Conservation (phyloP, 257 asterid species). For the Solanum pinnatisectum region DNA sequence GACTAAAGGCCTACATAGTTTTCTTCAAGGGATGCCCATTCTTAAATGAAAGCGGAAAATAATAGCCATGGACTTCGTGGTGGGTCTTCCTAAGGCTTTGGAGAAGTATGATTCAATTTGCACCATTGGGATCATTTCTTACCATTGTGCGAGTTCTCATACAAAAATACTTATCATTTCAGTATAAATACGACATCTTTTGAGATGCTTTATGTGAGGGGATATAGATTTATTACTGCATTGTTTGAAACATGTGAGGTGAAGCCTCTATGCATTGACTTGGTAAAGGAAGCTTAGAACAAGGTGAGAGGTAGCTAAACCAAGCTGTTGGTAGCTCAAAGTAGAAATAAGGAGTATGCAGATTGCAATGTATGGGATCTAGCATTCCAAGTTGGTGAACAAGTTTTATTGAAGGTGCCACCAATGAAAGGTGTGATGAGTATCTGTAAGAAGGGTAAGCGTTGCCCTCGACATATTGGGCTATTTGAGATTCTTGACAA, state of each 20-base stretch:
- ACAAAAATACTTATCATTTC: not conserved
- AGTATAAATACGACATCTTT: not conserved
- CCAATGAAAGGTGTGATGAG: not conserved
- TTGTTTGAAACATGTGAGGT: not conserved
- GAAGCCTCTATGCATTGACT: not conserved
- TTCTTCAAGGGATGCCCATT: not conserved
- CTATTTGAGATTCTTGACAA: not conserved
- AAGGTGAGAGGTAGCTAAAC: not conserved
- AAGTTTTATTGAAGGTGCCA: not conserved
- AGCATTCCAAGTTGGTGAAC: not conserved
- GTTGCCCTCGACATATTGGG: not conserved
- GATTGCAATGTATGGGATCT: not conserved
- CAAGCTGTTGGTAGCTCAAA: not conserved
- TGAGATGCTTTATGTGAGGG: too few species aligned
- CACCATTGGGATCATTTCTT: too few species aligned
- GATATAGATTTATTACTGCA: too few species aligned
- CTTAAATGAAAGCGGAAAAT: not conserved
- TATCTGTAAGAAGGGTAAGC: not conserved
- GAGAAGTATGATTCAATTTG: too few species aligned
- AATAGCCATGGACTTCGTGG: not conserved
- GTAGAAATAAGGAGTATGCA: not conserved
- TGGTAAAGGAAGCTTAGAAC: not conserved
- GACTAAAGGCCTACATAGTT: not conserved
- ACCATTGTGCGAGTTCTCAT: not conserved
- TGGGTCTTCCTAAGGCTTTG: not conserved